Percentiles rank a stretch among this genome's conserved stretches.
These are phyloP conservation scores for Flaveria trinervia DNA, from an alignment of 129 eudicot genomes.

Conservation along the genomic window DNA sequence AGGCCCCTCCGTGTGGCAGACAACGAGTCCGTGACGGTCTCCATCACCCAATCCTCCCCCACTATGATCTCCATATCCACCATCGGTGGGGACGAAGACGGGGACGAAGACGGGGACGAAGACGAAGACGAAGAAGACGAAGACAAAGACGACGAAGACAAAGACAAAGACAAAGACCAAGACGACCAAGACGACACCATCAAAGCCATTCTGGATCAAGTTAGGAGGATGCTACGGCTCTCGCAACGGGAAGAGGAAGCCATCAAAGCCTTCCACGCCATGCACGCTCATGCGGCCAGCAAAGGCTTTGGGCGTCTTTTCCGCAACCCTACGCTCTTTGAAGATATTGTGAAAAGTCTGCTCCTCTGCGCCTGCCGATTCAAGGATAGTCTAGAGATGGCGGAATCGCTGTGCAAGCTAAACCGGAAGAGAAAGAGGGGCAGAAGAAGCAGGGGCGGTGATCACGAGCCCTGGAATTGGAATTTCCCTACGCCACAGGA, in stretches of 20 bases:
- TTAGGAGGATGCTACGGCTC: constrained; percentile 51
- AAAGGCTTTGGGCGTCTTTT: constrained; percentile 51
- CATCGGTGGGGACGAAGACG: not conserved
- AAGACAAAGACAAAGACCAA: too few relatives aligned
- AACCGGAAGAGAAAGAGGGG: not conserved
- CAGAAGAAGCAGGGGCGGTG: not conserved
- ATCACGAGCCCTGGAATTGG: not conserved
- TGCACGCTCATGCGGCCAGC: constrained; percentile 30
- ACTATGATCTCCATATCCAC: not conserved
- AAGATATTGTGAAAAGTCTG: constrained; percentile 48
- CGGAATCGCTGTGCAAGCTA: constrained; percentile 42
- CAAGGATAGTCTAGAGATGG: constrained; percentile 42
- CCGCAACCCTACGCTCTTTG: constrained; percentile 54
- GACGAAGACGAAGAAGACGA: too few relatives aligned
- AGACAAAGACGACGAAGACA: too few relatives aligned
- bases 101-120: too few relatives aligned
- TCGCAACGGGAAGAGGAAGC: constrained; percentile 36
- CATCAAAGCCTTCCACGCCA: constrained; percentile 27
- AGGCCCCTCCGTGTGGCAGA: constrained; percentile 19
- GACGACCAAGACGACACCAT: too few relatives aligned
- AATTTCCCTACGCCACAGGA: constrained; percentile 49
- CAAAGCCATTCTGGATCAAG: constrained; percentile 21
- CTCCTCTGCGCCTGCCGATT: constrained; percentile 44
- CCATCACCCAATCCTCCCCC: constrained; percentile 24
- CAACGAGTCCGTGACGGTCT: constrained; percentile 20